Base-by-base conservation (phyloP, 805 yeast species). In the Yarrowia sp. region DNA sequence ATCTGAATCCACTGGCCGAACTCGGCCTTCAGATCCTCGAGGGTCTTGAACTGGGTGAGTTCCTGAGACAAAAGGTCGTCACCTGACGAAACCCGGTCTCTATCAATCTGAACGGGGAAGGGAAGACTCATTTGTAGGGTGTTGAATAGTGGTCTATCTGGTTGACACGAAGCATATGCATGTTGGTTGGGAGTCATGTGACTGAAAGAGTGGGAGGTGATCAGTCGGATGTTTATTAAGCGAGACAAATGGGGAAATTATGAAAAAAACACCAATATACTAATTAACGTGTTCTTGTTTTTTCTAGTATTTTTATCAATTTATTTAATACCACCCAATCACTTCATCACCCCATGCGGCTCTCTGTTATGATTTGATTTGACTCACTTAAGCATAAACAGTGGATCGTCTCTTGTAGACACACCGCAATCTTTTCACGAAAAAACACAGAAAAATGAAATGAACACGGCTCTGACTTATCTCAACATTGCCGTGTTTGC, bases 1-100 rank as follows among this genome's bases (percentile, higher is more conserved):
- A 36, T 47, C 44, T 61, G 66, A 9, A 46, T 47, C 66, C 66
- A 61, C 17, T 46, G 55, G n/a, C 55, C 46, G 9, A 61, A 61
- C 36, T 61, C 66, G 44, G 44, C 14, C 36, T 61, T 61, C 34
- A 61, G 66, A 12, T 61, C 66, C 15, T 61, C 66, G 19, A 61
- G 66, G 2, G 55, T 46, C 38, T 61, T 61, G 66, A 61, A 61
- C 39, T 61, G 66, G n/a, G 66, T 61, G 36, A 46, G 44, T 13
- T 61, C 55, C 17, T 46, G 53, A 9, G 53, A 36, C 15, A 61
- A 9, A 9, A 61, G 55, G 30, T 46, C 55, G 17, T 47, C 66
- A 2, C 46, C 66, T 12, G 66, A 46, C n/a, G 43, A 40, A 33
- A 61, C 46, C 14, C 20, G 17, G 13, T 46, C 55, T 30, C 66